Conservation (phyloP, 75 land plant genomes). For the Pinus tabuliformis region DNA sequence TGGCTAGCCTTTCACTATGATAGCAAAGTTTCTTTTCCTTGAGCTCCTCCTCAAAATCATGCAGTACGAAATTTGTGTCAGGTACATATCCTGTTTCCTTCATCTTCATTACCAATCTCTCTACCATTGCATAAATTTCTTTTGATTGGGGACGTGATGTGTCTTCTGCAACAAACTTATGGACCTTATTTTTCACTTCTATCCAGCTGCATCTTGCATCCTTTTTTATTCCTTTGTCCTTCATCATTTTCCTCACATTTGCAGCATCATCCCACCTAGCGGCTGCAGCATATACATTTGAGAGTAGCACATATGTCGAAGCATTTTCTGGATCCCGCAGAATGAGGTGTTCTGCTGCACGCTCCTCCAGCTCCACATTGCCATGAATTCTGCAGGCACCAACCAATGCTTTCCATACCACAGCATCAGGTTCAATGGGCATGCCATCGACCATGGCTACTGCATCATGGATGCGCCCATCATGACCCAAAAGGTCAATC, state of each 20-base stretch:
- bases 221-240: slow-evolving; percentile 12
- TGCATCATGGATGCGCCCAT: slow-evolving; percentile 14
- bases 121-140: slow-evolving; percentile 17
- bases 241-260: slow-evolving; percentile 17
- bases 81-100: slow-evolving; percentile 14
- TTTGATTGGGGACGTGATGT: slow-evolving; percentile 11
- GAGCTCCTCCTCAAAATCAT: slow-evolving; percentile 15
- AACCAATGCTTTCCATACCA: slow-evolving; percentile 20
- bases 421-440: slow-evolving; percentile 18
- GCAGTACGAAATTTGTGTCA: slow-evolving; percentile 12
- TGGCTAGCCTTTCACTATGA: slow-evolving; percentile 16
- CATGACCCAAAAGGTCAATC: slow-evolving; percentile 25
- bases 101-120: slow-evolving; percentile 10
- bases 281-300: slow-evolving; percentile 23
- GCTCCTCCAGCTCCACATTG: slow-evolving; percentile 3
- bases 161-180: slow-evolving; percentile 17
- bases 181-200: slow-evolving; percentile 13
- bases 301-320: slow-evolving; percentile 17
- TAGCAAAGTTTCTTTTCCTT: slow-evolving; percentile 5
- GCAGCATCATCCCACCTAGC: slow-evolving; percentile 17
- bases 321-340: slow-evolving; percentile 11
- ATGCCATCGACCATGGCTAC: slow-evolving; percentile 10
- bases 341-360: slow-evolving; percentile 10
- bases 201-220: slow-evolving; percentile 21
- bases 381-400: slow-evolving; percentile 26